These are phyloP conservation scores for Debaryomyces psychrophilus DNA, from an alignment of 1,139 yeast genomes.

Conservation along the genomic window DNA sequence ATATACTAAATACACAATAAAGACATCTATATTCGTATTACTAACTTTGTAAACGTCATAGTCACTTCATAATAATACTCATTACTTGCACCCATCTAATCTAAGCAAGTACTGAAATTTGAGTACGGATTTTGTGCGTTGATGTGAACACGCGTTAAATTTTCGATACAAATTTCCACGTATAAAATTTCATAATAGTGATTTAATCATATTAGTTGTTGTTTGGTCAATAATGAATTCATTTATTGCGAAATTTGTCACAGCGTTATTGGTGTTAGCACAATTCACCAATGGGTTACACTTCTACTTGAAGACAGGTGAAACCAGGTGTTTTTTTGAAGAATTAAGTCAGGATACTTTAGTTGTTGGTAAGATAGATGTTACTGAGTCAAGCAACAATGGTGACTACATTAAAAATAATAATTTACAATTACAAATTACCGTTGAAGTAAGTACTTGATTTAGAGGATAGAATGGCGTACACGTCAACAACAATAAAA, in stretches of 20 bases:
- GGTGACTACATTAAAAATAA: constrained; percentile 34
- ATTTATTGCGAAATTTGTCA: constrained; percentile 15
- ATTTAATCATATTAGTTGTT: not conserved
- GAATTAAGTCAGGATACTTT: constrained; percentile 47
- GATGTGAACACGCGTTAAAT: constrained; percentile 17
- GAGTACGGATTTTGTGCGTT: constrained; percentile 2
- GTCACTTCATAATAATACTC: not conserved
- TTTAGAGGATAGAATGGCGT: not conserved
- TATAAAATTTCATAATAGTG: not conserved
- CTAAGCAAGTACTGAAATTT: not conserved
- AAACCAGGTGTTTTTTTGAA: constrained; percentile 51
- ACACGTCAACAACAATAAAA: not conserved
- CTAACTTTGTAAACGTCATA: not conserved
- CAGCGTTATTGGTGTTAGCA: constrained; percentile 18
- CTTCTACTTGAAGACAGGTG: constrained; percentile 50
- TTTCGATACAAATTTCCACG: not conserved
- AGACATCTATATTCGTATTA: not conserved
- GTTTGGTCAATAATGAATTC: constrained; percentile 9
- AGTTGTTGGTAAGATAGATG: constrained; percentile 50
- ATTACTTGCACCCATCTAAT: not conserved
- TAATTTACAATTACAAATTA: constrained; percentile 41
- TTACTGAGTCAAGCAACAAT: constrained; percentile 39
- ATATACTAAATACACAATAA: not conserved
- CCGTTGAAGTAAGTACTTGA: constrained; percentile 37
- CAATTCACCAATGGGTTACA: constrained; percentile 39